These are phyloP conservation scores for Wickerhamomyces mucosus DNA, from an alignment of 805 yeast genomes.

Conservation along the genomic window DNA sequence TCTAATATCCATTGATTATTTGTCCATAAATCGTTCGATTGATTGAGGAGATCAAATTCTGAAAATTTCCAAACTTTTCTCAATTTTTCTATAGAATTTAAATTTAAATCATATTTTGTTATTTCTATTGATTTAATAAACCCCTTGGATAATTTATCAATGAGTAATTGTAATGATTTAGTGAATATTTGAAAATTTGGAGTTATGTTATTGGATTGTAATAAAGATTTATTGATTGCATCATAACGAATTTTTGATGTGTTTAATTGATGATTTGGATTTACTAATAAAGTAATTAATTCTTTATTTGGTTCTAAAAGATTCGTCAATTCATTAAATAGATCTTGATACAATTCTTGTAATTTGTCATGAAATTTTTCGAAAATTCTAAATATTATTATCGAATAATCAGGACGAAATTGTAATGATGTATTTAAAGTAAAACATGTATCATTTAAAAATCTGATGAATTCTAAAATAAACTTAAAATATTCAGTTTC, in stretches of 20 bases:
- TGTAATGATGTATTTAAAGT: conserved; percentile 19
- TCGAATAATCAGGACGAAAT: conserved; percentile 18
- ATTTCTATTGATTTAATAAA: conserved; percentile 14
- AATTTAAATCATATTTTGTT: conserved; percentile 18
- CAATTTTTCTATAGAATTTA: conserved; percentile 23
- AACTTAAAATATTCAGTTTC: conserved; percentile 8
- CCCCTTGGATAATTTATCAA: conserved; percentile 8
- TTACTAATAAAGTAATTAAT: conserved; percentile 4
- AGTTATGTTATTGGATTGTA: conserved; percentile 14
- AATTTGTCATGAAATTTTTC: conserved; percentile 15
- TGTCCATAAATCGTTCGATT: conserved; percentile 1
- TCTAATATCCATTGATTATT: conserved; percentile 13
- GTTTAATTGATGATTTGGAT: conserved; percentile 3
- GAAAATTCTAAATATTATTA: conserved; percentile 15
- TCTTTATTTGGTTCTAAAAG: conserved; percentile 18
- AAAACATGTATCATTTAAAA: conserved; percentile 13
- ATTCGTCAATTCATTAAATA: conserved; percentile 13
- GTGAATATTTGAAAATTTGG: conserved; percentile 30
- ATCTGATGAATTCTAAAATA: conserved; percentile 14
- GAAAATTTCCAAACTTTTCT: conserved; percentile 31
- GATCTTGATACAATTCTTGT: conserved; percentile 15
- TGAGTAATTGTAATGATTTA: conserved; percentile 29
- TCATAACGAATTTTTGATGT: conserved; percentile 2
- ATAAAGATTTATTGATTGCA: conserved; percentile 13
- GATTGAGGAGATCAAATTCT: conserved; percentile 22